These are phyloP conservation scores for Rubia tinctorum DNA, from an alignment of 305 asterid genomes.

Conservation along the genomic window DNA sequence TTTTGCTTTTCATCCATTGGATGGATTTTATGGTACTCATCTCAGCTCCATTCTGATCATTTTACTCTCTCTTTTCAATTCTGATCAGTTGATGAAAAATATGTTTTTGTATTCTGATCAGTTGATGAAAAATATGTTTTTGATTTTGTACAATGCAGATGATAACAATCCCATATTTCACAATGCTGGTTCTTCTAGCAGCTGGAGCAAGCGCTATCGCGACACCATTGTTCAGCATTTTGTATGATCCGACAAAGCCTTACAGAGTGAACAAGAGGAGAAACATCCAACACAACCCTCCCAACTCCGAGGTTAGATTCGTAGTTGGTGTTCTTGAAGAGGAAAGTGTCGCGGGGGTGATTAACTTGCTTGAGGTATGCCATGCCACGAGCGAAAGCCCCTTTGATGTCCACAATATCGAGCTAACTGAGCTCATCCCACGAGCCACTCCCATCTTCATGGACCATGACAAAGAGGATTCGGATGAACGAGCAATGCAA, in stretches of 20 bases:
- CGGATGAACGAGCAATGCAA: background rate
- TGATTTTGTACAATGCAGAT: conserved; percentile 36
- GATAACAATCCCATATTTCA: conserved; percentile 39
- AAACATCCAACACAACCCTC: conserved; percentile 66
- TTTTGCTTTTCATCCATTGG: conserved; percentile 60
- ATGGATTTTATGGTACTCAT: conserved; percentile 46
- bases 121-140: too few relatives aligned
- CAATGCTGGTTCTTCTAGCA: conserved; percentile 50
- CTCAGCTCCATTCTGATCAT: background rate
- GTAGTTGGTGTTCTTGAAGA: conserved; percentile 58
- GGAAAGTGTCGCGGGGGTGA: conserved; percentile 40
- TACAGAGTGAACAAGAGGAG: conserved; percentile 75
- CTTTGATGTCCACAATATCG: conserved; percentile 47
- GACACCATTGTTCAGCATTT: conserved; percentile 55
- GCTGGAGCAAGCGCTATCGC: conserved; percentile 39
- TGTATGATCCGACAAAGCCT: conserved; percentile 80
- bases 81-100: too few relatives aligned
- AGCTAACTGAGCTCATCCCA: conserved; percentile 60
- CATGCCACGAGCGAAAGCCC: conserved; percentile 48
- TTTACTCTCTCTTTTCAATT: background rate
- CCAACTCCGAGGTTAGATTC: conserved; percentile 43
- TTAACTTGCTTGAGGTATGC: conserved; percentile 53
- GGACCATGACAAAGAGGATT: conserved; percentile 44
- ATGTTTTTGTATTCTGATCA: too few relatives aligned
- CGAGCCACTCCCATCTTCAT: conserved; percentile 56